These are phyloP conservation scores for Penicillium janthinellum DNA, from an alignment of 2,329 filamentous ascomycete species.

Conservation along the genomic window DNA sequence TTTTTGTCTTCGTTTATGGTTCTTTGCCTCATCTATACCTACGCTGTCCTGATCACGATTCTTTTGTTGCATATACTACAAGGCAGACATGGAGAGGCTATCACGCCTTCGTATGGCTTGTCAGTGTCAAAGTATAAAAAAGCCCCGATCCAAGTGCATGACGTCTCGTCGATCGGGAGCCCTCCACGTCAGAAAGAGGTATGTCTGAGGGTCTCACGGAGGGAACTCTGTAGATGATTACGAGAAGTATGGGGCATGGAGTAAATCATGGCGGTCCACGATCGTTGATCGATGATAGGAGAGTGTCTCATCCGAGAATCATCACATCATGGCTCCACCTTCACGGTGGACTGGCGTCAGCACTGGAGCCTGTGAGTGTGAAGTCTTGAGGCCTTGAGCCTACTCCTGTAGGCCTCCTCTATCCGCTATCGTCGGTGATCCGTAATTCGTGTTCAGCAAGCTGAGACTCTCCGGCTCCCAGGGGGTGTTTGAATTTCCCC, in stretches of 20 bases:
- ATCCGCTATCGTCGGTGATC: neutral
- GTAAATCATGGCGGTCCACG: neutral
- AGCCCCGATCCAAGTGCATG: neutral
- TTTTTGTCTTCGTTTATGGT: neutral
- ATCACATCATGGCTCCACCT: constrained; percentile 6
- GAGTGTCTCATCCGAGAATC: neutral
- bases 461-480: neutral
- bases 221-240: too few relatives aligned
- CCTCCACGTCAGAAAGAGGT: constrained; percentile 12
- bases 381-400: neutral
- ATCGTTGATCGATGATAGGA: neutral
- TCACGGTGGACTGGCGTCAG: neutral
- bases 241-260: too few relatives aligned
- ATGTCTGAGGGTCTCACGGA: neutral
- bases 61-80: too few relatives aligned
- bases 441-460: neutral
- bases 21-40: neutral
- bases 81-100: neutral
- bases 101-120: neutral
- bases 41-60: too few relatives aligned
- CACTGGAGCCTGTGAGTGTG: neutral
- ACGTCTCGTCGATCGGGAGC: constrained; percentile 4
- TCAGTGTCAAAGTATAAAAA: neutral
- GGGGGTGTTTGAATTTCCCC: neutral
- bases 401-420: neutral